Conservation (phyloP, 73 alveolate species). For the Breviolum minutum region DNA sequence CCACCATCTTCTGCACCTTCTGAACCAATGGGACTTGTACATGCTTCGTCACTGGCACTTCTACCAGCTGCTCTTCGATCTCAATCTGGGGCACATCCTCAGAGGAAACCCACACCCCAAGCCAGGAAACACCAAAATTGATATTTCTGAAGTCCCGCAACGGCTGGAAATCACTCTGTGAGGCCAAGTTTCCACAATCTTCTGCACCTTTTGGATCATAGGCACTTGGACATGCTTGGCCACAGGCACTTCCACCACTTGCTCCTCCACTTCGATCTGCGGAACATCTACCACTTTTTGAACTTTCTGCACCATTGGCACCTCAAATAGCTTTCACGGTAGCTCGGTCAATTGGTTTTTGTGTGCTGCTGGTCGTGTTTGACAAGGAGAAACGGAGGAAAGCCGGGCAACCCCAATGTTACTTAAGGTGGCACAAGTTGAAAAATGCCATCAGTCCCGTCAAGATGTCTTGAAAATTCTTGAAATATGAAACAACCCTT, state of each 20-base stretch:
- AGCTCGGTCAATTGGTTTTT: no score
- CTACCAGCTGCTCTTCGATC: slow-evolving; percentile 19
- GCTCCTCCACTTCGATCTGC: slow-evolving; percentile 35
- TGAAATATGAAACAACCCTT: no score
- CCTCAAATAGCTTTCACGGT: not conserved
- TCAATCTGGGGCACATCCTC: slow-evolving; percentile 44
- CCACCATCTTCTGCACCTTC: slow-evolving; percentile 57
- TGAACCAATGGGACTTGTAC: slow-evolving; percentile 30
- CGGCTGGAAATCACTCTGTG: not conserved
- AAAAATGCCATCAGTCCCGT: no score
- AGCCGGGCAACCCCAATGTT: no score
- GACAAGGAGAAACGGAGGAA: no score
- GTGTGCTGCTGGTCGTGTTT: no score
- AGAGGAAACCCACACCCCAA: no score
- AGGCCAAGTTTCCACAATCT: slow-evolving; percentile 47
- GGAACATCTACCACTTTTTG: slow-evolving; percentile 56
- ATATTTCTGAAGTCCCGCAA: no score
- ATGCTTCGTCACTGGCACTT: slow-evolving; percentile 44
- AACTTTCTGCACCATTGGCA: slow-evolving; percentile 50
- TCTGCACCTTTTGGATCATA: slow-evolving; percentile 87
- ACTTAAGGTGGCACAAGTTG: no score
- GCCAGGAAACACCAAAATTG: no score
- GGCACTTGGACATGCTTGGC: slow-evolving; percentile 37
- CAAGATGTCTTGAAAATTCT: no score
- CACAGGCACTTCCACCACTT: slow-evolving; percentile 71